Evolutionary conservation across 768 basidiomycete genomes (phyloP).

Genomic region (Mycena amicta): DNA sequence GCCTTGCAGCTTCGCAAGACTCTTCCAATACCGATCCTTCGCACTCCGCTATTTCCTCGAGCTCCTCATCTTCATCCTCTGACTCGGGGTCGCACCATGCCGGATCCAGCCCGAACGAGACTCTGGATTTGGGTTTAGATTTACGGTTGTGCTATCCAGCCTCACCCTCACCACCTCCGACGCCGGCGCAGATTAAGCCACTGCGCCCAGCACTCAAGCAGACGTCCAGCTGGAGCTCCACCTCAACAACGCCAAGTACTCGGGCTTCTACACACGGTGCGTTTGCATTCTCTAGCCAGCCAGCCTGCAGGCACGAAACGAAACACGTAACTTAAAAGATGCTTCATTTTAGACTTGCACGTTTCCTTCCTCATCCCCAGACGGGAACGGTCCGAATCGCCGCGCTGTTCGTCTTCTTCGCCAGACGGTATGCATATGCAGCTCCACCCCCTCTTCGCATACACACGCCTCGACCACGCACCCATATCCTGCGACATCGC

Average conservation of each 20-base stretch:
- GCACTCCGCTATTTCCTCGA: background rate
- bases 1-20: background rate
- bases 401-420: background rate
- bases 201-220: slow-evolving; percentile 22
- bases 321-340: background rate
- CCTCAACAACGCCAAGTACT: background rate
- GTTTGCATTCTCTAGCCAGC: slow-evolving; percentile 1
- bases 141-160: slow-evolving; percentile 5
- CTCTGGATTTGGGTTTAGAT: slow-evolving; percentile 9
- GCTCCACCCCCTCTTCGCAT: slow-evolving; percentile 65
- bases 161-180: background rate
- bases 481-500: slow-evolving; percentile 65
- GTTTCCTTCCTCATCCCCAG: slow-evolving; percentile 19
- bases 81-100: background rate
- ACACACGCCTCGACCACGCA: slow-evolving; percentile 55
- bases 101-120: background rate
- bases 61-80: background rate
- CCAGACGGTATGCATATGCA: background rate
- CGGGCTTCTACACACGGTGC: slow-evolving; percentile 8
- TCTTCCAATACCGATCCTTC: background rate
- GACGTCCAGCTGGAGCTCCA: slow-evolving; percentile 16
- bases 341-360: slow-evolving; percentile 1
- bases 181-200: slow-evolving; percentile 10
- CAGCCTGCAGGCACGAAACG: too few relatives aligned
- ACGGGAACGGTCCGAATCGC: slow-evolving; percentile 11